Evolutionary conservation across 2,329 filamentous ascomycete genomes (phyloP).

Genomic region (Xylariaceae sp.): DNA sequence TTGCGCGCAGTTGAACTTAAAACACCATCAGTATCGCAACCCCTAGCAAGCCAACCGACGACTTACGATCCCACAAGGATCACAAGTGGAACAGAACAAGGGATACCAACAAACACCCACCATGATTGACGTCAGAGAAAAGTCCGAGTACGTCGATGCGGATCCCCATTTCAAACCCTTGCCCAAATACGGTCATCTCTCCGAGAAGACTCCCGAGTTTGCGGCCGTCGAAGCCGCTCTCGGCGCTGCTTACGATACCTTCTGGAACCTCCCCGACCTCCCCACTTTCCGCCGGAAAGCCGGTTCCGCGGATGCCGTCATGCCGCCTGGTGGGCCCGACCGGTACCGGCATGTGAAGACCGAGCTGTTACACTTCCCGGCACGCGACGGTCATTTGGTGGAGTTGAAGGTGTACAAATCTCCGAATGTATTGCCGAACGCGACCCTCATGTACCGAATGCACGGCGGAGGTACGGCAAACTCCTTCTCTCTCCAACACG

Average conservation of each 20-base stretch:
- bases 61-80: neutral
- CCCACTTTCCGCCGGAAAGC: conserved; percentile 30
- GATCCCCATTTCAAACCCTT: conserved; percentile 32
- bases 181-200: conserved; percentile 34
- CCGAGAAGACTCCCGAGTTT: conserved; percentile 31
- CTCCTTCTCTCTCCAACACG: neutral
- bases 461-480: conserved; percentile 33
- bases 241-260: conserved; percentile 22
- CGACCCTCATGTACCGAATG: conserved; percentile 31
- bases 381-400: conserved; percentile 32
- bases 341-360: conserved; percentile 33
- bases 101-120: neutral
- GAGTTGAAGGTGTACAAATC: conserved; percentile 35
- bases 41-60: neutral
- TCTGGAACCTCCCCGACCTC: conserved; percentile 26
- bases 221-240: conserved; percentile 25
- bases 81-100: neutral
- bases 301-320: conserved; percentile 23
- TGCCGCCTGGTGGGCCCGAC: conserved; percentile 29
- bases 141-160: conserved; percentile 19
- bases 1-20: neutral
- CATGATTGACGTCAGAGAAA: conserved; percentile 20
- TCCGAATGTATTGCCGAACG: conserved; percentile 18
- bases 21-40: neutral
- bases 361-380: conserved; percentile 26